Conservation (phyloP, 2,329 filamentous ascomycete genomes). For the Arthroderma uncinatum region DNA sequence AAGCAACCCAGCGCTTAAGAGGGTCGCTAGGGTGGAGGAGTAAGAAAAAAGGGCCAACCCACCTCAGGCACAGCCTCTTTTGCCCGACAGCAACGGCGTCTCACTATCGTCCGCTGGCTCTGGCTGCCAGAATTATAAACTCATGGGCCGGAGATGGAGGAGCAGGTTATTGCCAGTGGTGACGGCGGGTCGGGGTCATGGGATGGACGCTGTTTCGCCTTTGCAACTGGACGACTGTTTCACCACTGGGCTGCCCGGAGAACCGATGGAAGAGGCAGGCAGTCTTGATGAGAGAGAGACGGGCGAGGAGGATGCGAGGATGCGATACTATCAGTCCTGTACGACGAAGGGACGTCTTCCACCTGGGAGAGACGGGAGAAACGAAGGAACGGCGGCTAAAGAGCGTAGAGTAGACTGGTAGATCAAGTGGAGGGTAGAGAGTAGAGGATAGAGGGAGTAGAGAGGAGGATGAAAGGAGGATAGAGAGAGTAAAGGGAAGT, state of each 20-base stretch:
- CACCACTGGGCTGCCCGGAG: neutral
- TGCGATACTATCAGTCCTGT: neutral
- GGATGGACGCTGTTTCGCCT: conserved; percentile 1
- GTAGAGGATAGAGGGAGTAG: neutral
- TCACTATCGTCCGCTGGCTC: neutral
- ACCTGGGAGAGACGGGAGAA: conserved; percentile 21
- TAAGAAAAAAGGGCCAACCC: neutral
- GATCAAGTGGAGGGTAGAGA: neutral
- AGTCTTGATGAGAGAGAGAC: no score
- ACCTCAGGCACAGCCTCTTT: neutral
- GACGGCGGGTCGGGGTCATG: neutral
- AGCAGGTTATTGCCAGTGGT: neutral
- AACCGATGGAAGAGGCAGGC: neutral
- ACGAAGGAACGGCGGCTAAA: neutral
- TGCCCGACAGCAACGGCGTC: neutral
- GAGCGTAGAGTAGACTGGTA: neutral
- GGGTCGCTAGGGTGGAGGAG: neutral
- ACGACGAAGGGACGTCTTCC: conserved; percentile 2
- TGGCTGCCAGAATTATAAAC: neutral
- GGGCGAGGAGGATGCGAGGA: neutral
- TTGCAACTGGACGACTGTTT: neutral
- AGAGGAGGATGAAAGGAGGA: neutral
- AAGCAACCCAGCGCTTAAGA: neutral
- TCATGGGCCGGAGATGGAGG: neutral
- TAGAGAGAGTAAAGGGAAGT: neutral